phyloP scores from a whole-genome alignment of 1,139 yeast species.

The Neolecta irregularis region DNA sequence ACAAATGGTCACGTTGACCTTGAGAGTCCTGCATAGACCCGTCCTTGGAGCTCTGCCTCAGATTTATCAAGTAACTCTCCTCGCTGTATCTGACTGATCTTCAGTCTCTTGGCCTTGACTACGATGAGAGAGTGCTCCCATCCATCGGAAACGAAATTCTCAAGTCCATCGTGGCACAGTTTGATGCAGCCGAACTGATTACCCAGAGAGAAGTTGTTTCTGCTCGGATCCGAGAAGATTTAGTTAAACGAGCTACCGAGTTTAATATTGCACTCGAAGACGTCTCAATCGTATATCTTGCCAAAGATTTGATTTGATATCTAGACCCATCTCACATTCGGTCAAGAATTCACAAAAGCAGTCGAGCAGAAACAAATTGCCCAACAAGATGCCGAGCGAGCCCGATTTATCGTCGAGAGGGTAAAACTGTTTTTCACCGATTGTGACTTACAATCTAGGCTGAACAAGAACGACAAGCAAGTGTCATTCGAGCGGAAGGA shows the following conservation, averaged over 20 bases:
- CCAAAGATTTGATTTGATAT: background rate
- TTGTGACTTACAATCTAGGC: constrained; percentile 32
- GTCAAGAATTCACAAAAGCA: constrained; percentile 92
- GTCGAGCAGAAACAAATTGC: constrained; percentile 99
- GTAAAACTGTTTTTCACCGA: background rate
- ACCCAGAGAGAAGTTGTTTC: constrained; percentile 95
- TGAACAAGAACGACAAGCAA: constrained; percentile 91
- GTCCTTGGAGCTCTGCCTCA: constrained; percentile 67
- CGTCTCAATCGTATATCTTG: constrained; percentile 46
- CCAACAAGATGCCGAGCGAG: constrained; percentile 98
- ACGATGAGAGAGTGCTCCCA: constrained; percentile 93
- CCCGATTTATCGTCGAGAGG: constrained; percentile 75
- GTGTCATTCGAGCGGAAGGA: constrained; percentile 95
- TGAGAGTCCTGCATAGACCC: constrained; percentile 89
- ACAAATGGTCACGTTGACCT: constrained; percentile 86
- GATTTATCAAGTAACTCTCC: constrained; percentile 50
- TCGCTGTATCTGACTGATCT: background rate
- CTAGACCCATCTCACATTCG: constrained; percentile 86
- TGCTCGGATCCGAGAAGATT: constrained; percentile 74
- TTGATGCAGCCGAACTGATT: constrained; percentile 93
- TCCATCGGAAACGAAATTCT: constrained; percentile 94
- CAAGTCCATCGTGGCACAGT: constrained; percentile 91
- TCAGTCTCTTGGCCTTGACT: constrained; percentile 62
- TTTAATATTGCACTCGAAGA: constrained; percentile 88
- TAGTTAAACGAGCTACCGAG: constrained; percentile 69